Conservation (phyloP, 352 stramenopile genomes). For the Pythium brachiatum region DNA sequence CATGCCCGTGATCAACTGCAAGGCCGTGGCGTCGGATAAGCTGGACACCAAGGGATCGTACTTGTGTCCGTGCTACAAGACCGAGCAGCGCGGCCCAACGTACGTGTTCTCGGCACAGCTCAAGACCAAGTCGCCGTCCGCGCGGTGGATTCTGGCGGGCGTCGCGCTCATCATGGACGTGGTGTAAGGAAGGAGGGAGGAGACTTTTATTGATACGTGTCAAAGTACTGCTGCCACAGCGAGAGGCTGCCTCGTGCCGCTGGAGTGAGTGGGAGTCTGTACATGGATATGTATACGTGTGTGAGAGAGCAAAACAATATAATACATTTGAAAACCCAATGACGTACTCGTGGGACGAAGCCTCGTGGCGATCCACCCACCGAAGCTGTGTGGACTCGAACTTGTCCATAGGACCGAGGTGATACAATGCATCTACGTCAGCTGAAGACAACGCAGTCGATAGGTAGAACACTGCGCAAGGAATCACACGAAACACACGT, state of each 20-base stretch:
- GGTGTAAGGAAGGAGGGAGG: neutral
- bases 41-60: slow-evolving; percentile 94
- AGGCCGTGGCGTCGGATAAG: slow-evolving; percentile 94
- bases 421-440: slow-evolving; percentile 26
- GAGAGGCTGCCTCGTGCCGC: slow-evolving; percentile 23
- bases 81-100: slow-evolving; percentile 93
- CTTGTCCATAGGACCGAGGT: slow-evolving; percentile 23
- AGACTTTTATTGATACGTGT: neutral
- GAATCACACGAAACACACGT: neutral
- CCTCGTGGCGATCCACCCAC: slow-evolving; percentile 29
- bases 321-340: neutral
- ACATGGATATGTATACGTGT: neutral
- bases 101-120: slow-evolving; percentile 98
- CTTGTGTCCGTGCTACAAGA: slow-evolving; percentile 97
- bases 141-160: slow-evolving; percentile 94
- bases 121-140: slow-evolving; percentile 94
- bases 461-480: slow-evolving; percentile 53
- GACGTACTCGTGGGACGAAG: neutral
- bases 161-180: slow-evolving; percentile 95
- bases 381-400: slow-evolving; percentile 45
- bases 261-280: slow-evolving; percentile 17
- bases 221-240: slow-evolving; percentile 24
- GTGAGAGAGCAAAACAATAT: too few species aligned
- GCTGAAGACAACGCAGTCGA: slow-evolving; percentile 26
- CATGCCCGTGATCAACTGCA: slow-evolving; percentile 98